These are phyloP conservation scores for Erythrobasidium yunnanense DNA, from an alignment of 768 basidiomycete genomes.

Conservation along the genomic window DNA sequence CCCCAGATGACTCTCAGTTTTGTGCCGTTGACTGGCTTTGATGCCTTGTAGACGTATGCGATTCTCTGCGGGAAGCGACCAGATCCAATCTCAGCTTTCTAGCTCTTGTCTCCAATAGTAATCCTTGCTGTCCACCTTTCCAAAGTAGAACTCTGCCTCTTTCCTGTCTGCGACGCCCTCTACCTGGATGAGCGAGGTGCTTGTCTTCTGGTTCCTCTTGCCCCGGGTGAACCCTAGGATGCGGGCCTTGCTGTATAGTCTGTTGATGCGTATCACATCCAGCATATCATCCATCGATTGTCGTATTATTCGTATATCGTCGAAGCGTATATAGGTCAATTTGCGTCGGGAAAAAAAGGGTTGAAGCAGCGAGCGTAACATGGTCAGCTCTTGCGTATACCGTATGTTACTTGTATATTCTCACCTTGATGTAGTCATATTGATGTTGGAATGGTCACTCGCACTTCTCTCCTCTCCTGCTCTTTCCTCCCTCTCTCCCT, in stretches of 20 bases:
- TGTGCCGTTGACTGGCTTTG: slow-evolving; percentile 83
- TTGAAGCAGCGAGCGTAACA: too few species aligned
- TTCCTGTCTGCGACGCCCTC: slow-evolving; percentile 89
- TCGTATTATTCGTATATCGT: not conserved
- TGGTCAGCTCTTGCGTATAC: too few species aligned
- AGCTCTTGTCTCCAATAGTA: not conserved
- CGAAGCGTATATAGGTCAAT: too few species aligned
- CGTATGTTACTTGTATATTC: too few species aligned
- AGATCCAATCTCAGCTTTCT: slow-evolving; percentile 11
- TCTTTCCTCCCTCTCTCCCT: too few species aligned
- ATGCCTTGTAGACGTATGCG: slow-evolving; percentile 95
- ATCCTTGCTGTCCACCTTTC: too few species aligned
- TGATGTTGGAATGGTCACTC: too few species aligned
- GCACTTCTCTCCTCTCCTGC: too few species aligned
- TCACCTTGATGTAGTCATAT: too few species aligned
- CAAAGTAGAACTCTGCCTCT: slow-evolving; percentile 95
- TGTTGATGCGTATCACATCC: slow-evolving; percentile 40
- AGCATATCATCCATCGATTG: not conserved
- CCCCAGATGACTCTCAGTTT: slow-evolving; percentile 99
- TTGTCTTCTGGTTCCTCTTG: slow-evolving; percentile 89
- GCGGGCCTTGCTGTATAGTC: slow-evolving; percentile 92
- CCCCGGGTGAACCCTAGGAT: slow-evolving; percentile 97
- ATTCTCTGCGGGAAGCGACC: slow-evolving; percentile 54
- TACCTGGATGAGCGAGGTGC: slow-evolving; percentile 91
- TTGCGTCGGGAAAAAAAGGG: too few species aligned